Evolutionary conservation across 1,139 yeast genomes (phyloP), one percentile per base, ranked within the genome.

Genomic region (Yamadazyma taylorii): DNA sequence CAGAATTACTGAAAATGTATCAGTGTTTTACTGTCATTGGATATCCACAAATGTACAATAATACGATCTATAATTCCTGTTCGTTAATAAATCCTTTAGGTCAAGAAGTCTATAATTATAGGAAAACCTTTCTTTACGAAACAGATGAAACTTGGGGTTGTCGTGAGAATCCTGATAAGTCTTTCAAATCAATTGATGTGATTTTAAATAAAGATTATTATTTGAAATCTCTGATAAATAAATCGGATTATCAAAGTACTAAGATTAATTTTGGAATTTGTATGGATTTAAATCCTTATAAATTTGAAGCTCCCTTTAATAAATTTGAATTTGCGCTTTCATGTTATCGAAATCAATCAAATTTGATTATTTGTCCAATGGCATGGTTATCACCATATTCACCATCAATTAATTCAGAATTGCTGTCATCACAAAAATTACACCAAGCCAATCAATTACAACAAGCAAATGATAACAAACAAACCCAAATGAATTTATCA

Each of bases 251-350:
- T 22, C 30, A 28, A 21, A 11, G 16, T 2, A 23, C 13, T 3
- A 38, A 58, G 10, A 63, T 84, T 0, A 75, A 80, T 31, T 69
- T 89, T 40, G 97, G 96, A 0, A 88, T 90, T n/a, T 90, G 97
- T 57, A 90, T 89, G 97, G 97, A 89, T 58, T 61, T 90, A 45
- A 89, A 87, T 56, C 96, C 97, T 0, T 85, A 86, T 57, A 74
- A 85, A 54, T 90, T 89, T 56, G 69, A 76, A 47, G 89, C 95
- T 1, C 89, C 95, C 1, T 88, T 86, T 60, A 69, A 74, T 30
- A 71, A 68, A 24, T 88, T 75, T 55, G 97, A 90, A 56, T 87
- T 86, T 58, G 75, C 90, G 0, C 56, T 61, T 21, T 66, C 71
- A 36, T 81, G 87, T 41, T 56, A 66, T 24, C 52, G 61, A 1